Evolutionary conservation across 1,139 yeast species (phyloP), one percentile per base, ranked within the genome.

Genomic region (Kodamaea suecica): DNA sequence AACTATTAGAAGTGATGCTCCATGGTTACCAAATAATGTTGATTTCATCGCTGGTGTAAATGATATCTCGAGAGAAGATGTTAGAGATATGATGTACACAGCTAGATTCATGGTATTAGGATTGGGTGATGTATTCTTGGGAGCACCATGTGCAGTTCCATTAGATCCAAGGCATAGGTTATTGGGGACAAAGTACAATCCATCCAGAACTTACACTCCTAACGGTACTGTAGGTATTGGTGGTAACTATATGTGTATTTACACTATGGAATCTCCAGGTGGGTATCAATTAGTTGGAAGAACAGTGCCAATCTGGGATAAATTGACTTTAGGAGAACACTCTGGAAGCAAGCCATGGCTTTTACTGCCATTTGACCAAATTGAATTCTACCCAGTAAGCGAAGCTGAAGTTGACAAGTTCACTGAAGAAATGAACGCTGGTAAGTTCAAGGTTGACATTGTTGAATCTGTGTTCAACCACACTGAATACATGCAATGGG

Each of bases 121-220:
- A 36, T 77, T 90, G 42, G 98, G 98, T 54, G 98, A 92, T 63
- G 98, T 92, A 26, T 92, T 88, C 66, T 73, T 92, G 49, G 97
- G 97, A 30, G 96, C 97, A 2, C 97, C 97, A 30, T 90, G 97
- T 72, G 97, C 97, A 2, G 95, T 90, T 44, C 97, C 98, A 26
- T 75, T 92, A 50, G 97, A 92, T 59, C 97, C 98, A 40, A 81
- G 97, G 53, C 97, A 90, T 50, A 77, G 97, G 55, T 73, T 87
- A 42, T 67, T 90, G 42, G 97, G 97, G 35, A 77, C 96, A 27
- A 92, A 92, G 63, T 92, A 92, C 63, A 92, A 92, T 53, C 98
- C 98, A 19, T 85, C 96, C 12, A 79, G 98, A 70, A 87, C 97
- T 1, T 87, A 73, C 66, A 92, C 98, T 3, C 96, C 97, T 29